These are phyloP conservation scores for Colletotrichum sojae DNA, from an alignment of 2,329 filamentous ascomycete species.

Conservation along the genomic window DNA sequence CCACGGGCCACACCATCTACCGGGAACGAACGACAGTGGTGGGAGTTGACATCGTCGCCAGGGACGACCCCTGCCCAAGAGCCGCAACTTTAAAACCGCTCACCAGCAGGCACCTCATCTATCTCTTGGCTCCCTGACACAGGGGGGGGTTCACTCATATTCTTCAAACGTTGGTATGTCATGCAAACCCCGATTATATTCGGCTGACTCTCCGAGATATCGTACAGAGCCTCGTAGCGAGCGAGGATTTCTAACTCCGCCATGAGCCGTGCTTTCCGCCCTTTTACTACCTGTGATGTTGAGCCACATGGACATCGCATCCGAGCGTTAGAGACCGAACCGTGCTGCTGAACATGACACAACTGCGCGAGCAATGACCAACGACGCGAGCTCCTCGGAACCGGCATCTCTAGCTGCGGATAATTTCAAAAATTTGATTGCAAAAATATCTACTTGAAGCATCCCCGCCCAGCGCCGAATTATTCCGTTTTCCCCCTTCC, in stretches of 20 bases:
- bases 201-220: neutral
- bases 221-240: too few relatives aligned
- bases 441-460: conserved; percentile 31
- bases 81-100: too few relatives aligned
- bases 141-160: too few relatives aligned
- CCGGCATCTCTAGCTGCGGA: neutral
- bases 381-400: neutral
- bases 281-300: too few relatives aligned
- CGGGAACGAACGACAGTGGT: neutral
- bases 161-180: neutral
- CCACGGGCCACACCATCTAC: neutral
- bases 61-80: too few relatives aligned
- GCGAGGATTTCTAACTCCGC: too few relatives aligned
- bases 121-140: too few relatives aligned
- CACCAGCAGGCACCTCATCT: too few relatives aligned
- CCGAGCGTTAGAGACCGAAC: too few relatives aligned
- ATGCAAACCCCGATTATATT: neutral
- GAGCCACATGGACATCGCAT: too few relatives aligned
- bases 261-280: too few relatives aligned
- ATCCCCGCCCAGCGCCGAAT: conserved; percentile 8
- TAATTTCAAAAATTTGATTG: conserved; percentile 14
- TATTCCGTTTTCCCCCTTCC: conserved; percentile 16
- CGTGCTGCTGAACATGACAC: neutral
- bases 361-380: neutral
- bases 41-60: neutral